Evolutionary conservation across 2,329 filamentous ascomycete species (phyloP).

Genomic region (Hirsutella rhossiliensis): DNA sequence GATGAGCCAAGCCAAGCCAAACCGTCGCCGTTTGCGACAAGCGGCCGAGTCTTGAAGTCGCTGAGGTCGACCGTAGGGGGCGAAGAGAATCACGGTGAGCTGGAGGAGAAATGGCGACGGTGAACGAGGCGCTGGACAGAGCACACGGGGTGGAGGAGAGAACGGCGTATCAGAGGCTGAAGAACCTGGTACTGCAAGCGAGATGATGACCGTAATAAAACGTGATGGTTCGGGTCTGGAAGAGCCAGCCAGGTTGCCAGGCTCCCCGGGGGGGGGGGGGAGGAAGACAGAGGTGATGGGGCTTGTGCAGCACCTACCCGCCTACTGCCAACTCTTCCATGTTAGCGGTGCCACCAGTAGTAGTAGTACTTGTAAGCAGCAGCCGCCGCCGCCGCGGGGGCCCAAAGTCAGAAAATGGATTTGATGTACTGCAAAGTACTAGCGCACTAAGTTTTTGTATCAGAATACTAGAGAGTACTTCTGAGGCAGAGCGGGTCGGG

Average conservation of each 20-base stretch:
- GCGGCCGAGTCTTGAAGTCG: neutral
- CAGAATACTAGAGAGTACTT: too few species aligned
- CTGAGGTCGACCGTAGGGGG: slow-evolving; percentile 3
- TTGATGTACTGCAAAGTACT: neutral
- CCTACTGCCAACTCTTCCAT: neutral
- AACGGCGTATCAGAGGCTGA: slow-evolving; percentile 32
- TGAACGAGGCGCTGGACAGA: slow-evolving; percentile 1
- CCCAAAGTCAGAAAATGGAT: neutral
- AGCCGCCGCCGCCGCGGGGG: neutral
- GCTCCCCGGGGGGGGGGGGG: slow-evolving; percentile 8
- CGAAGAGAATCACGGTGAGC: slow-evolving; percentile 1
- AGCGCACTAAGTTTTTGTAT: too few species aligned
- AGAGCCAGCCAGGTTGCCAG: neutral
- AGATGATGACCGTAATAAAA: slow-evolving; percentile 36
- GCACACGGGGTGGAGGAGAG: slow-evolving; percentile 8
- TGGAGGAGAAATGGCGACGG: slow-evolving; percentile 5
- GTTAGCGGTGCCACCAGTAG: neutral
- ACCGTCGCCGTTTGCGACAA: slow-evolving; percentile 5
- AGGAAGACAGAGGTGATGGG: slow-evolving; percentile 17
- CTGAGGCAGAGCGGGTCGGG: neutral
- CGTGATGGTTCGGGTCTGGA: slow-evolving; percentile 18
- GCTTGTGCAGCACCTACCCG: slow-evolving; percentile 9
- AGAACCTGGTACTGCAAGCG: slow-evolving; percentile 35
- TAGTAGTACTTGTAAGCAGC: neutral
- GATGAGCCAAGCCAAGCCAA: slow-evolving; percentile 1